Evolutionary conservation across 306 rosid species (phyloP).

Genomic region (Erythrophleum fordii): DNA sequence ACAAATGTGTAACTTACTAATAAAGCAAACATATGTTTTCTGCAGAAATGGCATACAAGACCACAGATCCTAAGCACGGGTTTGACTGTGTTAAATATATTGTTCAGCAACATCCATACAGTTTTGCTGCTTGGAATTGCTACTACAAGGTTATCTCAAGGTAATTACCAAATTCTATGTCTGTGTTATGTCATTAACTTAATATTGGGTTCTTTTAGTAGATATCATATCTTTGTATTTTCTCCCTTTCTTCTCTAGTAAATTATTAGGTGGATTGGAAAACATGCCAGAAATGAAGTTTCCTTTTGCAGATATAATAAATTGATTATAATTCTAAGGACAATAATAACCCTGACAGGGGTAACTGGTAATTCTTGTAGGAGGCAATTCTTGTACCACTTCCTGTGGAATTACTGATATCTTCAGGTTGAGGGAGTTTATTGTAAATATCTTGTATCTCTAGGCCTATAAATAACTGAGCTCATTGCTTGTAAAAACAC

Average conservation of each 20-base stretch:
- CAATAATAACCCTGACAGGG: too few relatives aligned
- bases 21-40: conserved; percentile 28
- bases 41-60: conserved; percentile 86
- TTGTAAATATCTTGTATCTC: too few relatives aligned
- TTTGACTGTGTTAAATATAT: conserved; percentile 82
- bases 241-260: neutral
- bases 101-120: conserved; percentile 82
- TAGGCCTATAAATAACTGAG: too few relatives aligned
- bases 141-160: conserved; percentile 90
- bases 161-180: conserved; percentile 34
- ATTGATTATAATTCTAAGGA: neutral
- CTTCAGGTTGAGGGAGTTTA: too few relatives aligned
- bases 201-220: neutral
- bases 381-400: neutral
- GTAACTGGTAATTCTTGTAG: neutral
- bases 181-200: neutral
- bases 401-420: too few relatives aligned
- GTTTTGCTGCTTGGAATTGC: conserved; percentile 93
- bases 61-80: conserved; percentile 83
- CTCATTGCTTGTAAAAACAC: too few relatives aligned
- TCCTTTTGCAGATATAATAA: neutral
- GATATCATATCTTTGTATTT: neutral
- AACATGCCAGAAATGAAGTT: neutral
- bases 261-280: neutral
- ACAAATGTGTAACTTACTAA: conserved; percentile 33